Percentiles rank a stretch among this genome's conserved stretches.
Evolutionary conservation across 345 rosid species (phyloP).

Genomic region (Physaria fendleri): DNA sequence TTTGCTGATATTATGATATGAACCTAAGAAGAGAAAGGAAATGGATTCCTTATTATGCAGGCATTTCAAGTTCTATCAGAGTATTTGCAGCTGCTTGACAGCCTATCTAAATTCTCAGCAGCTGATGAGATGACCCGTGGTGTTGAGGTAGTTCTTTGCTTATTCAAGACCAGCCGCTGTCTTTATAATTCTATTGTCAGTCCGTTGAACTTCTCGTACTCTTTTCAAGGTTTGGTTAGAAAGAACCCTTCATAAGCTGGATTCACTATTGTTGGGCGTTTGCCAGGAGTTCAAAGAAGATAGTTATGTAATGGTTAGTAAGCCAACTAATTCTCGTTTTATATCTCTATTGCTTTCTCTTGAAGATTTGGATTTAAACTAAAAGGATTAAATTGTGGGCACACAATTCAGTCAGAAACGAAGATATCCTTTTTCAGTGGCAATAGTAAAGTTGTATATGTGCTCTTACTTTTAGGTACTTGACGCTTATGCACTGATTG

Average conservation of each 20-base stretch:
- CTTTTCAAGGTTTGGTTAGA: slow-evolving; percentile 87
- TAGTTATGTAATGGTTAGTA: slow-evolving; percentile 76
- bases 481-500: slow-evolving; percentile 97
- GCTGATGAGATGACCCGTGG: slow-evolving; percentile 93
- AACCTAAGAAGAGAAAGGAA: slow-evolving; percentile 7
- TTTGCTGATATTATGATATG: slow-evolving; percentile 2
- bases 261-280: slow-evolving; percentile 84
- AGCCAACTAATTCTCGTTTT: slow-evolving; percentile 14
- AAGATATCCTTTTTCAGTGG: not conserved
- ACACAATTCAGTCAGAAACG: not conserved
- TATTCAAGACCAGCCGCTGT: not conserved
- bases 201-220: slow-evolving; percentile 13
- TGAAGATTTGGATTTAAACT: not conserved
- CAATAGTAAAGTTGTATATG: slow-evolving; percentile 11
- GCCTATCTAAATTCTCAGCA: slow-evolving; percentile 78
- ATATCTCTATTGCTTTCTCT: slow-evolving; percentile 9
- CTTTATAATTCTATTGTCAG: slow-evolving; percentile 11
- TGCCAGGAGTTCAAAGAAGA: slow-evolving; percentile 95
- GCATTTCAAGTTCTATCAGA: slow-evolving; percentile 98
- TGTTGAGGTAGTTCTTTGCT: slow-evolving; percentile 67
- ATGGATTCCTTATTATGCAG: slow-evolving; percentile 37
- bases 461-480: slow-evolving; percentile 56
- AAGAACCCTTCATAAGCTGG: slow-evolving; percentile 92
- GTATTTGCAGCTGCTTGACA: slow-evolving; percentile 91
- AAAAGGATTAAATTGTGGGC: not conserved